phyloP scores from a whole-genome alignment of 2,329 filamentous ascomycete species.

The Xylogone sp. region DNA sequence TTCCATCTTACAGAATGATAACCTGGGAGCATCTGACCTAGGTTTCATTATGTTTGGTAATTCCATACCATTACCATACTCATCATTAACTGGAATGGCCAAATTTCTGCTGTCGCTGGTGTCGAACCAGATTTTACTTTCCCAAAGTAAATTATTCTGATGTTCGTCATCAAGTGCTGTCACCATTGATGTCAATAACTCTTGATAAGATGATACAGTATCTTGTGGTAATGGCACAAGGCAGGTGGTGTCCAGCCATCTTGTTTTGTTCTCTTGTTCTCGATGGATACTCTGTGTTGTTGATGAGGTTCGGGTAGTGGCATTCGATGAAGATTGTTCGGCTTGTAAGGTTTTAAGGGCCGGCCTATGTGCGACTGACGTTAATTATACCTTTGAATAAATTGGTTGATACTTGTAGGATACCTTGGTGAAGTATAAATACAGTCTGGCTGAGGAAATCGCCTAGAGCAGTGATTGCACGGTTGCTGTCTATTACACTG shows the following conservation, averaged over 20 bases:
- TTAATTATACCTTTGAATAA: background rate
- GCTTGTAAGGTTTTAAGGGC: background rate
- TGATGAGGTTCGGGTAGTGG: background rate
- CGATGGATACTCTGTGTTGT: background rate
- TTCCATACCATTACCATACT: slow-evolving; percentile 2
- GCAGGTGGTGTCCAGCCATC: background rate
- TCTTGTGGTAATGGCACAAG: slow-evolving; percentile 8
- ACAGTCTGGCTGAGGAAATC: slow-evolving; percentile 48
- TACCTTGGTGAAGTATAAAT: slow-evolving; percentile 37
- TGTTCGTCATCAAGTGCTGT: slow-evolving; percentile 4
- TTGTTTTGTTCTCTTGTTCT: background rate
- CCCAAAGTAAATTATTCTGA: slow-evolving; percentile 1
- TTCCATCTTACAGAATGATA: background rate
- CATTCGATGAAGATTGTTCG: background rate
- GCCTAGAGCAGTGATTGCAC: slow-evolving; percentile 48
- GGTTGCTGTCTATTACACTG: slow-evolving; percentile 53
- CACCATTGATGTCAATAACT: slow-evolving; percentile 22
- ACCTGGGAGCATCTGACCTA: slow-evolving; percentile 13
- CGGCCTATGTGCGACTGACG: background rate
- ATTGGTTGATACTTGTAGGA: slow-evolving; percentile 4
- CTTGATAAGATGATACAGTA: slow-evolving; percentile 14
- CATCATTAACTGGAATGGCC: background rate
- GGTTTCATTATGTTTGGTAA: background rate
- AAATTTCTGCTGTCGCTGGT: background rate
- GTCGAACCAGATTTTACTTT: background rate